Conservation (phyloP, 2,329 filamentous ascomycete species). For the Neopestalotiopsis sp. region DNA sequence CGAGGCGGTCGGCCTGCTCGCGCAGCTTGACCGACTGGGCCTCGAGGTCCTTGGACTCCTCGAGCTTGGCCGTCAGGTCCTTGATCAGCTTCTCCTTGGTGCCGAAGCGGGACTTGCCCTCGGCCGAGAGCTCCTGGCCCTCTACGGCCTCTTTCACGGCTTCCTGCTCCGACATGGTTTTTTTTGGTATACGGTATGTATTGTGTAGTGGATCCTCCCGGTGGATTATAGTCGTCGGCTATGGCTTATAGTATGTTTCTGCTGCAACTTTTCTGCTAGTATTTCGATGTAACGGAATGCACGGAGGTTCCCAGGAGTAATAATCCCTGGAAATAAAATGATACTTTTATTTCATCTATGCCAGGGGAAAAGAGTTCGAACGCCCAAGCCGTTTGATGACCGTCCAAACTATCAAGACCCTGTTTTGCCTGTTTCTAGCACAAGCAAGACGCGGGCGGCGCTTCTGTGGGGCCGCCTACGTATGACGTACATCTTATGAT, state of each 20-base stretch:
- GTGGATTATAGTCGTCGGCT: not conserved
- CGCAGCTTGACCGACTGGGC: slow-evolving; percentile 33
- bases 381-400: not conserved
- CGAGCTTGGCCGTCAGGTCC: slow-evolving; percentile 34
- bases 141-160: not conserved
- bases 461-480: slow-evolving; percentile 6
- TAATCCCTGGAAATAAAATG: not conserved
- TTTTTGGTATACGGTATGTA: not conserved
- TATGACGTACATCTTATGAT: slow-evolving; percentile 16
- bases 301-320: not conserved
- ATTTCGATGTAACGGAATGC: not conserved
- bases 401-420: slow-evolving; percentile 10
- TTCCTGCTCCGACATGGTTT: slow-evolving; percentile 7
- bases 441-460: not conserved
- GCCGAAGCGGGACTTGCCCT: slow-evolving; percentile 6
- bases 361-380: not conserved
- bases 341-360: not conserved
- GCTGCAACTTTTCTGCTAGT: not conserved
- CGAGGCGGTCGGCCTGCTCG: slow-evolving; percentile 30
- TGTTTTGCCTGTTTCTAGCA: not conserved
- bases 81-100: slow-evolving; percentile 30
- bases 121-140: slow-evolving; percentile 5
- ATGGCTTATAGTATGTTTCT: not conserved
- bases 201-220: not conserved
- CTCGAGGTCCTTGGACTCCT: slow-evolving; percentile 36